phyloP scores from a whole-genome alignment of 805 yeast species.

The Yamadazyma takamatsuzukensis region DNA sequence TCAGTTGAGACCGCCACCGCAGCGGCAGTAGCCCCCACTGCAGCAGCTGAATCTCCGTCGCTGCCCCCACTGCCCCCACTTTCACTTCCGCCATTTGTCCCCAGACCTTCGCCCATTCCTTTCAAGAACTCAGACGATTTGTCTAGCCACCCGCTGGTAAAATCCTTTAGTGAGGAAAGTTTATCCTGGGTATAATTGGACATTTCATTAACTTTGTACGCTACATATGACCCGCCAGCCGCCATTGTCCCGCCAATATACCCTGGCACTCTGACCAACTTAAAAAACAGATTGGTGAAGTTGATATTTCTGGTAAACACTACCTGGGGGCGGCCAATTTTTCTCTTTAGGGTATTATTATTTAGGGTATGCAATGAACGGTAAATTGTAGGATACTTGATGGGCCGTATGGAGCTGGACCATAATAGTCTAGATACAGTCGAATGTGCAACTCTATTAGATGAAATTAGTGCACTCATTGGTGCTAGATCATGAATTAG shows the following conservation, averaged over 20 bases:
- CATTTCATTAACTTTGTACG: constrained; percentile 89
- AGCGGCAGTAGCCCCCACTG: constrained; percentile 52
- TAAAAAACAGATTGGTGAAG: constrained; percentile 47
- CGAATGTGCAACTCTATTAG: too few species aligned
- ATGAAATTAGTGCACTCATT: too few species aligned
- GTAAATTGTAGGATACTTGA: too few species aligned
- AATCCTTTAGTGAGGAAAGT: constrained; percentile 57
- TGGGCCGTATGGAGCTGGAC: too few species aligned
- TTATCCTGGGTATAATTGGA: constrained; percentile 66
- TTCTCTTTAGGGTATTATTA: too few species aligned
- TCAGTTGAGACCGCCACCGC: constrained; percentile 24
- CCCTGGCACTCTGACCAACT: constrained; percentile 64
- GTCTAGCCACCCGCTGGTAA: constrained; percentile 53
- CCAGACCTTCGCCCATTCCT: constrained; percentile 1
- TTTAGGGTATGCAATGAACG: too few species aligned
- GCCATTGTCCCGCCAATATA: constrained; percentile 87
- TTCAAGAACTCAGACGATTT: constrained; percentile 42
- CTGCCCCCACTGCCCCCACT: constrained; percentile 26
- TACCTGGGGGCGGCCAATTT: too few species aligned
- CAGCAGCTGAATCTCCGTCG: constrained; percentile 34
- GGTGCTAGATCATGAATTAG: too few species aligned
- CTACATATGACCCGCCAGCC: constrained; percentile 91
- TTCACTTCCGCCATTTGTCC: constrained; percentile 19
- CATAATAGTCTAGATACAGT: too few species aligned
- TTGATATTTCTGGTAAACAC: constrained; percentile 26